A percentile compares a stretch with the other conserved stretches of the same genome.
phyloP scores from a whole-genome alignment of 768 basidiomycete genomes.

The Kwoniella sp. region DNA sequence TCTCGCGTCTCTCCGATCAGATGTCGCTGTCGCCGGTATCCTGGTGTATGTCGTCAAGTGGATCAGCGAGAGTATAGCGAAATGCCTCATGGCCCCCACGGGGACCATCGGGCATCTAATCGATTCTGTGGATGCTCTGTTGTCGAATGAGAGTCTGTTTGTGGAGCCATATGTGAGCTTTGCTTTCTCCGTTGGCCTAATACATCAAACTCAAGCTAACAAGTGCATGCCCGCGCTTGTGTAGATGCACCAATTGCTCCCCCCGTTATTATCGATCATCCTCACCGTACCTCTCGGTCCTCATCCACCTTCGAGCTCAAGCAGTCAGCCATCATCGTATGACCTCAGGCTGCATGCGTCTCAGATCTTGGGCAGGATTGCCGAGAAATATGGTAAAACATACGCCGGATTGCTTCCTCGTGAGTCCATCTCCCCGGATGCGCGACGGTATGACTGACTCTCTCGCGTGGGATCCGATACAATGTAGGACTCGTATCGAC shows the following conservation, averaged over 20 bases:
- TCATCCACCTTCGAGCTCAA: constrained; percentile 60
- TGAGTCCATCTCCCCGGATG: constrained; percentile 28
- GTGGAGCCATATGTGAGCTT: constrained; percentile 88
- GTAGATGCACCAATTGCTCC: constrained; percentile 93
- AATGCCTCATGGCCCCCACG: constrained; percentile 60
- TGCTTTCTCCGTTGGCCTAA: neutral
- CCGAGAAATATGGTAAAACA: constrained; percentile 41
- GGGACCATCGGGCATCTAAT: constrained; percentile 78
- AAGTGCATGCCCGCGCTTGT: neutral
- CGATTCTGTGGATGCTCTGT: constrained; percentile 78
- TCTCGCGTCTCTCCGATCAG: constrained; percentile 80
- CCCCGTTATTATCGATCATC: constrained; percentile 86
- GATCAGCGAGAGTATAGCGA: constrained; percentile 84
- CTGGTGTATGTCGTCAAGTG: constrained; percentile 92
- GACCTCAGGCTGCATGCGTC: constrained; percentile 79
- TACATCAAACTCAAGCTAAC: constrained; percentile 10
- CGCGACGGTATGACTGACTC: too few species aligned
- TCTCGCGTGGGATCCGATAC: too few species aligned
- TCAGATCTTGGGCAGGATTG: constrained; percentile 76
- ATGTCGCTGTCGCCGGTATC: constrained; percentile 87
- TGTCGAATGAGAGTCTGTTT: constrained; percentile 85
- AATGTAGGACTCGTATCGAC: constrained; percentile 94
- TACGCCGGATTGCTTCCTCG: constrained; percentile 55
- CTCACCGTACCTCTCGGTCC: constrained; percentile 82
- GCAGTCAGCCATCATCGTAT: constrained; percentile 54